Conservation (phyloP, 441 rosid species). For the Cnidoscolus chayamansa region DNA sequence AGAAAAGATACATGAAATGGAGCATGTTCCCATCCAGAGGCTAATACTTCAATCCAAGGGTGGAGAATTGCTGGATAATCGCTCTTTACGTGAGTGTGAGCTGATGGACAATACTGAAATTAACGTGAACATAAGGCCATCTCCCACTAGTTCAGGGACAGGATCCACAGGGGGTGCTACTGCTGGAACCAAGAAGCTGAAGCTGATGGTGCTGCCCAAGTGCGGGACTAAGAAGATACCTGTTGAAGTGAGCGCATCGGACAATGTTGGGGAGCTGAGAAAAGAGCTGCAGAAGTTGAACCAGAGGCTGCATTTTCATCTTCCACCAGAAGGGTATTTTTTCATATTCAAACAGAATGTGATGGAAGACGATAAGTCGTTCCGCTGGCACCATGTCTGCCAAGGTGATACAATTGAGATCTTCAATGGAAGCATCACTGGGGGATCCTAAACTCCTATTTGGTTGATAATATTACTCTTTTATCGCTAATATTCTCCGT, state of each 20-base stretch:
- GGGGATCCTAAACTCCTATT: slow-evolving; percentile 42
- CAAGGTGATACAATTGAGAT: slow-evolving; percentile 71
- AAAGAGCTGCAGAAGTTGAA: slow-evolving; percentile 60
- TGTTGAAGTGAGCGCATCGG: slow-evolving; percentile 54
- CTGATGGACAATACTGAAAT: slow-evolving; percentile 40
- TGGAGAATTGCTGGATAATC: slow-evolving; percentile 36
- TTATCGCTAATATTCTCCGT: too few species aligned
- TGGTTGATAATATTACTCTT: background rate
- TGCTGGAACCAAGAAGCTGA: slow-evolving; percentile 41
- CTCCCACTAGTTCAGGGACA: slow-evolving; percentile 25
- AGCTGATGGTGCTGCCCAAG: slow-evolving; percentile 54
- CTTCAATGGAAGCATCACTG: slow-evolving; percentile 64
- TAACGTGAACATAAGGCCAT: slow-evolving; percentile 37
- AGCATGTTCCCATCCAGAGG: slow-evolving; percentile 29
- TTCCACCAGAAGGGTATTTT: slow-evolving; percentile 69
- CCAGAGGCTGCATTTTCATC: slow-evolving; percentile 42
- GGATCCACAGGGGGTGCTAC: slow-evolving; percentile 16
- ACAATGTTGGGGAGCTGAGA: slow-evolving; percentile 59
- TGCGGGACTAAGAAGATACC: slow-evolving; percentile 63
- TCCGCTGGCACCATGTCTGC: slow-evolving; percentile 66
- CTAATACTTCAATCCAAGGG: slow-evolving; percentile 33
- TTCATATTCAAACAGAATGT: slow-evolving; percentile 66
- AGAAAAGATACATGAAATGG: slow-evolving; percentile 46
- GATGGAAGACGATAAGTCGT: slow-evolving; percentile 71
- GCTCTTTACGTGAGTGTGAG: slow-evolving; percentile 35